phyloP scores from a whole-genome alignment of 768 basidiomycete species.

The Pisolithus microcarpus region DNA sequence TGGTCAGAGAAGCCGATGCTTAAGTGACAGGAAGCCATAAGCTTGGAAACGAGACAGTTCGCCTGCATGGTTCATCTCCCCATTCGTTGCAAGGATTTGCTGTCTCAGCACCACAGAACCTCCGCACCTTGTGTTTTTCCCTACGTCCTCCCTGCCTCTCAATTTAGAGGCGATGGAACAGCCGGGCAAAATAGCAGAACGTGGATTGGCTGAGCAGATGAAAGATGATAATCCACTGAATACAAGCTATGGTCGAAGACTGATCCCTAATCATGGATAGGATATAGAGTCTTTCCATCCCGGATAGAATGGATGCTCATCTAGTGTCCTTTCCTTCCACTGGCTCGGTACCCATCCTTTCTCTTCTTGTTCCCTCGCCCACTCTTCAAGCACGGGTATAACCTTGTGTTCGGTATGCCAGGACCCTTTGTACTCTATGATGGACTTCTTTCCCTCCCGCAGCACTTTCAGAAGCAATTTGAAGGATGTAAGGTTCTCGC shows the following conservation, averaged over 20 bases:
- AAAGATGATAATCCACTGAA: conserved; percentile 20
- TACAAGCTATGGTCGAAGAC: neutral
- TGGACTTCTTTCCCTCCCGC: conserved; percentile 30
- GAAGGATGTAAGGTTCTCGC: conserved; percentile 42
- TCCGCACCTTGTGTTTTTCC: too few species aligned
- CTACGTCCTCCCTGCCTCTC: conserved; percentile 20
- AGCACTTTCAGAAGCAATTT: conserved; percentile 38
- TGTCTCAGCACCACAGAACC: too few species aligned
- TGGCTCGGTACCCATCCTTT: conserved; percentile 38
- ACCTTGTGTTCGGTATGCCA: conserved; percentile 36
- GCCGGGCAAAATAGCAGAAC: conserved; percentile 66
- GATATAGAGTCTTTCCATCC: conserved; percentile 33
- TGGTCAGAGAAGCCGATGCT: too few species aligned
- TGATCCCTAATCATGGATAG: conserved; percentile 5
- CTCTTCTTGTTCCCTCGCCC: conserved; percentile 44
- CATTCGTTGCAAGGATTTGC: too few species aligned
- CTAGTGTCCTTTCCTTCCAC: conserved; percentile 44
- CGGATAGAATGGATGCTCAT: conserved; percentile 47
- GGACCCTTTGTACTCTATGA: conserved; percentile 40
- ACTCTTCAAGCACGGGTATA: conserved; percentile 38
- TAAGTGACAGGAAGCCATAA: too few species aligned
- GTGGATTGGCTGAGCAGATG: conserved; percentile 80
- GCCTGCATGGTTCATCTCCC: too few species aligned
- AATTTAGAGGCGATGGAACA: conserved; percentile 24
- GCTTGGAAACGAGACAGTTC: too few species aligned